These are phyloP conservation scores for Bigelowiella natans DNA, from an alignment of 78 protist genomes.

Conservation along the genomic window DNA sequence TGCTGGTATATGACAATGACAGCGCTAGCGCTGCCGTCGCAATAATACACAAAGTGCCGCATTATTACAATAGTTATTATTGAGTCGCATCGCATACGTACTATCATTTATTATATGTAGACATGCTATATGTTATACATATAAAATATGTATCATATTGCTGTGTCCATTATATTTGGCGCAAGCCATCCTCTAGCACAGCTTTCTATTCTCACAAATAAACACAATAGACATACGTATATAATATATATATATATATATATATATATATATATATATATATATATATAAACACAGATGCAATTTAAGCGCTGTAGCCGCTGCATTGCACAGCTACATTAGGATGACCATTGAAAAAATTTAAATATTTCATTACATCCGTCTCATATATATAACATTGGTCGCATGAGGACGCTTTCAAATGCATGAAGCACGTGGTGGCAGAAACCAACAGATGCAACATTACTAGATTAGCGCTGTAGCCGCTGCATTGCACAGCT, in stretches of 20 bases:
- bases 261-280: background rate
- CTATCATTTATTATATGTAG: background rate
- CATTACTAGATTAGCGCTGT: too few relatives aligned
- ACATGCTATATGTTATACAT: background rate
- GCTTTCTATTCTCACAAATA: background rate
- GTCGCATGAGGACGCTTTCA: too few relatives aligned
- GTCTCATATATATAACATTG: too few relatives aligned
- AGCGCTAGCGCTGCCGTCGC: background rate
- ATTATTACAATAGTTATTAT: background rate
- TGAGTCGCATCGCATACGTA: background rate
- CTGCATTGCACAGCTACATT: too few relatives aligned
- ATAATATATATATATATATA: background rate
- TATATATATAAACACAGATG: background rate
- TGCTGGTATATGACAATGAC: background rate
- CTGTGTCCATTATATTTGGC: background rate
- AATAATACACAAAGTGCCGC: background rate
- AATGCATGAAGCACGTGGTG: too few relatives aligned
- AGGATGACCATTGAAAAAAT: too few relatives aligned
- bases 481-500: too few relatives aligned
- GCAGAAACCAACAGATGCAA: too few relatives aligned
- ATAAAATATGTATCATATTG: background rate
- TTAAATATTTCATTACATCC: too few relatives aligned
- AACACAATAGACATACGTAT: background rate
- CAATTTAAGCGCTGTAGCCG: too few relatives aligned
- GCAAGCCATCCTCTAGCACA: too few relatives aligned